Evolutionary conservation across 1,139 yeast genomes (phyloP).

Genomic region (Hyphopichia buzzinii): DNA sequence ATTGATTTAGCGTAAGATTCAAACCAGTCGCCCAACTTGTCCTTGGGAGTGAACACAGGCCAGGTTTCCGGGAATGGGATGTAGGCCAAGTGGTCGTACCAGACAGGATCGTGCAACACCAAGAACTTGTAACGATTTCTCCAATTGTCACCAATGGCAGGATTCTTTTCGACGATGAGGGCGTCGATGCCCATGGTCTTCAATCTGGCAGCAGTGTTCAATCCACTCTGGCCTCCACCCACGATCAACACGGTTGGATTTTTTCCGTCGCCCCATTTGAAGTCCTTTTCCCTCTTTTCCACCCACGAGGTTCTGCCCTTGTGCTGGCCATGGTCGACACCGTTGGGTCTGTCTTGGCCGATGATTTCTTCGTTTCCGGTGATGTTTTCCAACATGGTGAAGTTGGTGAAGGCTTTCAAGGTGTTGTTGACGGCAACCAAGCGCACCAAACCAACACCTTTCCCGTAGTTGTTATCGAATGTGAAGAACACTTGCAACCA

Average conservation of each 20-base stretch:
- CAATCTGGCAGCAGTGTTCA: constrained; percentile 40
- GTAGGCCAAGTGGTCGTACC: constrained; percentile 40
- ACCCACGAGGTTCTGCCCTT: constrained; percentile 28
- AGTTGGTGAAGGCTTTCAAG: constrained; percentile 29
- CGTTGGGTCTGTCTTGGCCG: constrained; percentile 31
- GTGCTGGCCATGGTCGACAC: constrained; percentile 37
- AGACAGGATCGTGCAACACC: constrained; percentile 44
- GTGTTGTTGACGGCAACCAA: constrained; percentile 26
- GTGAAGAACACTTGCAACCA: constrained; percentile 31
- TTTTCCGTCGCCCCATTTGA: constrained; percentile 21
- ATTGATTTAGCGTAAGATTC: constrained; percentile 36
- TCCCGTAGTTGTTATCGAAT: constrained; percentile 28
- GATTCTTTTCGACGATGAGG: constrained; percentile 35
- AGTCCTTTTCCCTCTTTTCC: constrained; percentile 22
- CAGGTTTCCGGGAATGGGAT: constrained; percentile 37
- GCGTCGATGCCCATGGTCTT: constrained; percentile 36
- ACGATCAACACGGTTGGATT: constrained; percentile 40
- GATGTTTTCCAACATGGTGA: constrained; percentile 33
- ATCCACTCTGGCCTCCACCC: constrained; percentile 47
- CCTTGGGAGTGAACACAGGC: constrained; percentile 43
- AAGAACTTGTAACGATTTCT: constrained; percentile 41
- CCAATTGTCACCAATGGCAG: constrained; percentile 44
- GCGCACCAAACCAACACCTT: constrained; percentile 30
- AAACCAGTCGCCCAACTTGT: constrained; percentile 41
- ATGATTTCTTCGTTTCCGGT: constrained; percentile 29